Base-by-base conservation (phyloP, 2,329 filamentous ascomycete genomes). In the Arthrocladium fulminans region DNA sequence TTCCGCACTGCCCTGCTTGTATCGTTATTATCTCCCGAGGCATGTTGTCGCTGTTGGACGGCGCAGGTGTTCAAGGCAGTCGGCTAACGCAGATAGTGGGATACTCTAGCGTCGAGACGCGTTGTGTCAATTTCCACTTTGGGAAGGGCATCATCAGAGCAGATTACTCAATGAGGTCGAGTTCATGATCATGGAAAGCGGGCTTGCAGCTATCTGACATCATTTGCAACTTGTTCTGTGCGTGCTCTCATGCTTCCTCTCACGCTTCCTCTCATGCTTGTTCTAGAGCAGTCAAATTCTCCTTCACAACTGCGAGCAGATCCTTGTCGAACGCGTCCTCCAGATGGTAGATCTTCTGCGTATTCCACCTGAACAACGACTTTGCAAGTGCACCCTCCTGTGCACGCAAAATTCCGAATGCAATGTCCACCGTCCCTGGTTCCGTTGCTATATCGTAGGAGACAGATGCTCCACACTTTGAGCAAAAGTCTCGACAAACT, bases 11-110 rank as follows among this genome's bases (percentile, higher is more conserved):
- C 78, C 92, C 92, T 57, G 94, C 90, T 73, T 98, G 92, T 61
- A 98, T 85, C 54, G 94, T 98, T 70, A 98, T 98, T 63, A 98
- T 98, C 79, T 98, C 92, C 71, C 92, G 55, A 50, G 56, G 56
- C 56, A 59, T 59, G 12, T 38, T 41, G 44, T 29, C 13, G 32
- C 4, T 35, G 32, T 15, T n/a, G 17, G 13, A 35, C 5, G 32
- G 6, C 13, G n/a, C 6, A 35, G 32, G 5, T 35, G 32, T 15
- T 7, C 13, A 13, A 29, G 27, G 27, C 7, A n/a, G 32, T 35
- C 4, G 32, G n/a, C 32, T 35, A 35, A n/a, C 32, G 32, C 17
- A 35, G 32, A 15, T 35, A n/a, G 32, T 35, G 32, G 32, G 32
- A 9, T 35, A 15, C 6, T 35, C 17, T 35, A 35, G 32, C 32